A percentile compares a stretch with the other conserved stretches of the same genome.
phyloP scores from a whole-genome alignment of 2,329 filamentous ascomycete genomes.

The Atkinsonella texensis region DNA sequence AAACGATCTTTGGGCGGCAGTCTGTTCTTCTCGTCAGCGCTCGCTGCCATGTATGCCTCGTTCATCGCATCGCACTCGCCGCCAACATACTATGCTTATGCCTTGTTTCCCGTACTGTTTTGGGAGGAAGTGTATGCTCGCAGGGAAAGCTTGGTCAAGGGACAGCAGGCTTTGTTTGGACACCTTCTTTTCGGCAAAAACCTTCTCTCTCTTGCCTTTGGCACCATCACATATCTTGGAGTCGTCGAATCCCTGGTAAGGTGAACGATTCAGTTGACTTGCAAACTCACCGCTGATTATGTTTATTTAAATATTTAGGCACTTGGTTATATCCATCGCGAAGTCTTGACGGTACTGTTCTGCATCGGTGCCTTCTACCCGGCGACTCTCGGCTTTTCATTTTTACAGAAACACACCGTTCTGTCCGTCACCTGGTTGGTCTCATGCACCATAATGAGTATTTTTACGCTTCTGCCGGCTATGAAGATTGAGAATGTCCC shows the following conservation, averaged over 20 bases:
- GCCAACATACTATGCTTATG: slow-evolving; percentile 78
- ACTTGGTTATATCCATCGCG: slow-evolving; percentile 80
- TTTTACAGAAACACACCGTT: slow-evolving; percentile 52
- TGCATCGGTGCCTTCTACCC: slow-evolving; percentile 71
- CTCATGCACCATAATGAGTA: slow-evolving; percentile 74
- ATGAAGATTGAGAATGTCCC: slow-evolving; percentile 69
- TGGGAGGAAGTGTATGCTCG: slow-evolving; percentile 92
- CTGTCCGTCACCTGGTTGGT: slow-evolving; percentile 61
- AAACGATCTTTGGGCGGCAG: neutral
- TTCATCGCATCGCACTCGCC: slow-evolving; percentile 73
- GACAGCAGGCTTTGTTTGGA: slow-evolving; percentile 53
- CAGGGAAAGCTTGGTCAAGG: slow-evolving; percentile 55
- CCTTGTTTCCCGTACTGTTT: slow-evolving; percentile 83
- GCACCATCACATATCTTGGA: slow-evolving; percentile 56
- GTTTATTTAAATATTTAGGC: slow-evolving; percentile 39
- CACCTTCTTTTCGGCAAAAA: neutral
- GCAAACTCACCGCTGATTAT: too few relatives aligned
- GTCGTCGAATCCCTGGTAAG: slow-evolving; percentile 68
- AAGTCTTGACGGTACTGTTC: slow-evolving; percentile 76
- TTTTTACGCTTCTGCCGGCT: slow-evolving; percentile 79
- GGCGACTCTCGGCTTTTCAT: slow-evolving; percentile 55
- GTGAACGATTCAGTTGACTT: slow-evolving; percentile 7
- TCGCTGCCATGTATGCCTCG: slow-evolving; percentile 66
- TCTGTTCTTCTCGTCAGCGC: slow-evolving; percentile 53
- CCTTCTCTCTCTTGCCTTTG: slow-evolving; percentile 43